A percentile compares a stretch with the other conserved stretches of the same genome.
Conservation (phyloP, 2,329 filamentous ascomycete species). For the Fusarium phyllophilum region DNA sequence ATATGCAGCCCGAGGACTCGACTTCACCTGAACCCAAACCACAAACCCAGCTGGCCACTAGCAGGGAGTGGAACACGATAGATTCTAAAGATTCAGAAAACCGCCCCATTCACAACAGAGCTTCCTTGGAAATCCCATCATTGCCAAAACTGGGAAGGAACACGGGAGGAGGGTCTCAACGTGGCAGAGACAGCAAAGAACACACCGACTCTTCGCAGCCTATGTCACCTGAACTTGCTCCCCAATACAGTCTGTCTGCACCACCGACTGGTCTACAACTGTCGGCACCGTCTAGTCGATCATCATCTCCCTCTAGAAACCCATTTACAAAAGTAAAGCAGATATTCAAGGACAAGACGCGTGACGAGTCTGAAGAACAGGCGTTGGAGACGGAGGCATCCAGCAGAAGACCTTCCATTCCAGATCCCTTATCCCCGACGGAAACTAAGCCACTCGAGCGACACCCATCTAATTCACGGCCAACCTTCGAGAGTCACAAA, state of each 20-base stretch:
- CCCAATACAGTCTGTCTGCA: slow-evolving; percentile 61
- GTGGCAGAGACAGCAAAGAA: slow-evolving; percentile 52
- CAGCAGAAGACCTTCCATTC: slow-evolving; percentile 40
- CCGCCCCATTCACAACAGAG: slow-evolving; percentile 38
- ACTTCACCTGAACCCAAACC: slow-evolving; percentile 47
- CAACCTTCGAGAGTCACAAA: slow-evolving; percentile 59
- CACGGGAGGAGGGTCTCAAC: slow-evolving; percentile 62
- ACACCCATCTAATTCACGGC: slow-evolving; percentile 43
- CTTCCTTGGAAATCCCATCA: slow-evolving; percentile 35
- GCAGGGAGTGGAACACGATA: slow-evolving; percentile 50
- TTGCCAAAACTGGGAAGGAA: slow-evolving; percentile 48
- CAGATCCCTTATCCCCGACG: slow-evolving; percentile 40
- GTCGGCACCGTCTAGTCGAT: slow-evolving; percentile 70
- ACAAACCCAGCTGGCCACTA: slow-evolving; percentile 45
- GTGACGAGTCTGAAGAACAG: slow-evolving; percentile 53
- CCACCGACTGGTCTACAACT: slow-evolving; percentile 70
- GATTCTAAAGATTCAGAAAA: slow-evolving; percentile 56
- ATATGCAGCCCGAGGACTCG: slow-evolving; percentile 48
- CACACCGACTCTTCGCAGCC: slow-evolving; percentile 59
- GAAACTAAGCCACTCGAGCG: slow-evolving; percentile 50
- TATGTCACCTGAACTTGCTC: slow-evolving; percentile 63
- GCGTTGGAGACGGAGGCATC: slow-evolving; percentile 49
- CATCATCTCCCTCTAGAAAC: slow-evolving; percentile 71
- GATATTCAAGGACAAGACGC: slow-evolving; percentile 65
- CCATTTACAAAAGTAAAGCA: slow-evolving; percentile 65